Evolutionary conservation across 116 monocot species (phyloP).

Genomic region (Cymodocea nodosa): DNA sequence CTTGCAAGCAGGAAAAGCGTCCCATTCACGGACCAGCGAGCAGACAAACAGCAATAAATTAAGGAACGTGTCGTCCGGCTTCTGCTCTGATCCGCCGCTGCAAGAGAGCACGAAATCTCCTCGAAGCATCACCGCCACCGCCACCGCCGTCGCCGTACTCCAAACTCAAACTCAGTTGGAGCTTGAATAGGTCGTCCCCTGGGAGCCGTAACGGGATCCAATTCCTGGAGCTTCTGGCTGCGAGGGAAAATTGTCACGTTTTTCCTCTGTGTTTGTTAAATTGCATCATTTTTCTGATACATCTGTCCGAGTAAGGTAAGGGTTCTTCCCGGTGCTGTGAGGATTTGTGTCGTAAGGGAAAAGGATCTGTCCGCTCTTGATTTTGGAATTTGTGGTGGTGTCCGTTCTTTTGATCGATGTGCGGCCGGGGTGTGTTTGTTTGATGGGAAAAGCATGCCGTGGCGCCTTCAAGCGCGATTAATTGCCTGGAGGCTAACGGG

Average conservation of each 20-base stretch:
- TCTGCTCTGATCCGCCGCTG: background rate
- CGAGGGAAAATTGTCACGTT: no score
- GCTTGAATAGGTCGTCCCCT: no score
- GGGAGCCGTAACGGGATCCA: no score
- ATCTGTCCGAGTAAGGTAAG: background rate
- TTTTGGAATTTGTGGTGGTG: background rate
- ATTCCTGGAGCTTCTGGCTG: no score
- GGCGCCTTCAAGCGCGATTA: conserved; percentile 29
- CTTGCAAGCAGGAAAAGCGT: no score
- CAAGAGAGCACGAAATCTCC: background rate
- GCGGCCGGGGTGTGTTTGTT: background rate
- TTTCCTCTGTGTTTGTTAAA: no score
- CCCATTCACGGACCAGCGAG: no score
- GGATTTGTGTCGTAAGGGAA: background rate
- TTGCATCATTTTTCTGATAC: background rate
- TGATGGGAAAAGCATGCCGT: conserved; percentile 53
- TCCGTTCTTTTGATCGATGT: background rate
- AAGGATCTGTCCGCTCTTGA: background rate
- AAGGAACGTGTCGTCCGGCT: background rate
- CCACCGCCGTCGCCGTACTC: no score
- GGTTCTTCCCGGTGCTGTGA: background rate
- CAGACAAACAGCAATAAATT: background rate
- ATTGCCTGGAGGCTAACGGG: conserved; percentile 7
- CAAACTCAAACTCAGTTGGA: background rate
- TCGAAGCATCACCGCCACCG: background rate